Evolutionary conservation across 2,329 filamentous ascomycete species (phyloP).

Genomic region (Reticulascus tulasneorum): DNA sequence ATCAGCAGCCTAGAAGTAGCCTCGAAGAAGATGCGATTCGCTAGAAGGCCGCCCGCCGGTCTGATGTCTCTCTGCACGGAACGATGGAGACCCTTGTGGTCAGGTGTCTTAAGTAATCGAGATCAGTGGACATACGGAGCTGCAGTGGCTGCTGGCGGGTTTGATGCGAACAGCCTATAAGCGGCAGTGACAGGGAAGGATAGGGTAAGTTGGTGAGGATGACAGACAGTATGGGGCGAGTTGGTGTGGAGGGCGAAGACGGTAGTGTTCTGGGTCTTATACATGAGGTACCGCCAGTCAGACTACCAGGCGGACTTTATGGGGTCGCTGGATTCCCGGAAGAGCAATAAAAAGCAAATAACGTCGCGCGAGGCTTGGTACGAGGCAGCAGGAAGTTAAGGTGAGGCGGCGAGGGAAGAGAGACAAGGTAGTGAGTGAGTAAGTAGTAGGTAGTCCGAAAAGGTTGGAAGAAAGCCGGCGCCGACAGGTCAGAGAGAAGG

Average conservation of each 20-base stretch:
- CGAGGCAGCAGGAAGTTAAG: no score
- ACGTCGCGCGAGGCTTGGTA: no score
- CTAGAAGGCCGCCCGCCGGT: conserved; percentile 7
- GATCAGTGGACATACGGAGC: conserved; percentile 1
- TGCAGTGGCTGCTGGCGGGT: conserved; percentile 1
- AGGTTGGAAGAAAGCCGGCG: no score
- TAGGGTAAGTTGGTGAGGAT: conserved; percentile 10
- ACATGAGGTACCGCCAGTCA: no score
- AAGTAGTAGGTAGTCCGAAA: no score
- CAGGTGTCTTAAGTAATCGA: conserved; percentile 4
- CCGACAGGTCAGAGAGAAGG: no score
- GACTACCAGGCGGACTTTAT: no score
- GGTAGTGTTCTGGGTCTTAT: conserved; percentile 12
- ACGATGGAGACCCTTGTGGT: not conserved
- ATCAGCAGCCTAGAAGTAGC: conserved; percentile 21
- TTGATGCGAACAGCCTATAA: conserved; percentile 9
- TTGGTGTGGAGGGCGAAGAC: conserved; percentile 11
- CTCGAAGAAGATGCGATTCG: conserved; percentile 15
- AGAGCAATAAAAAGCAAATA: no score
- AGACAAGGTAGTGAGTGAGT: no score
- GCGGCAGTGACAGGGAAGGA: conserved; percentile 4
- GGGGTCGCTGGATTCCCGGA: no score
- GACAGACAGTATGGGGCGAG: conserved; percentile 9
- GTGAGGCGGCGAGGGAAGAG: conserved; percentile 1
- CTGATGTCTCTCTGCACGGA: conserved; percentile 7